A percentile compares a stretch with the other conserved stretches of the same genome.
phyloP scores from a whole-genome alignment of 2,329 filamentous ascomycete genomes.

The Fusarium nanum region DNA sequence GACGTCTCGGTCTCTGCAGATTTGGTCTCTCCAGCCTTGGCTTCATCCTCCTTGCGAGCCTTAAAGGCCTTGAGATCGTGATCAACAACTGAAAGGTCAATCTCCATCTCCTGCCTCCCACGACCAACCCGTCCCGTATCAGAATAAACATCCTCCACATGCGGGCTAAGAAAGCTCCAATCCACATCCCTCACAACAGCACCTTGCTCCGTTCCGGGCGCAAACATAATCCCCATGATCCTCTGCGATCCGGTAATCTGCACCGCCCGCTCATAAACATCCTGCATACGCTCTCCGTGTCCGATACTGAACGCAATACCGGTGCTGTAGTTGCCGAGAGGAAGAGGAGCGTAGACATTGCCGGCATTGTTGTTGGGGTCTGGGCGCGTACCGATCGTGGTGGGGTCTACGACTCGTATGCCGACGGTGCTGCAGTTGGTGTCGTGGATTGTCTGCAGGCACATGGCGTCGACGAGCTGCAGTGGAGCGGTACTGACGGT shows the following conservation, averaged over 20 bases:
- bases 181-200: not conserved
- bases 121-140: not conserved
- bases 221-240: constrained; percentile 26
- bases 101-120: too few relatives aligned
- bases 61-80: not conserved
- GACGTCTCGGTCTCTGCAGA: not conserved
- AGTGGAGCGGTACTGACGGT: not conserved
- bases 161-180: constrained; percentile 15
- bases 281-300: not conserved
- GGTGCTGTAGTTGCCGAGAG: not conserved
- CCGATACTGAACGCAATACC: constrained; percentile 21
- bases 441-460: constrained; percentile 12
- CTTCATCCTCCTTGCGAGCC: not conserved
- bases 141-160: not conserved
- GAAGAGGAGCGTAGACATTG: constrained; percentile 14
- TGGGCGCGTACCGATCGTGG: too few relatives aligned
- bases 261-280: not conserved
- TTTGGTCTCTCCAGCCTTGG: too few relatives aligned
- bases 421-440: constrained; percentile 1
- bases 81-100: too few relatives aligned
- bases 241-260: not conserved
- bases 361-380: not conserved
- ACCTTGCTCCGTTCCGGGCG: not conserved
- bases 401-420: constrained; percentile 1
- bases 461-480: constrained; percentile 15